Base-by-base conservation (phyloP, 2,329 filamentous ascomycete genomes). In the Achaetomium macrosporum region DNA sequence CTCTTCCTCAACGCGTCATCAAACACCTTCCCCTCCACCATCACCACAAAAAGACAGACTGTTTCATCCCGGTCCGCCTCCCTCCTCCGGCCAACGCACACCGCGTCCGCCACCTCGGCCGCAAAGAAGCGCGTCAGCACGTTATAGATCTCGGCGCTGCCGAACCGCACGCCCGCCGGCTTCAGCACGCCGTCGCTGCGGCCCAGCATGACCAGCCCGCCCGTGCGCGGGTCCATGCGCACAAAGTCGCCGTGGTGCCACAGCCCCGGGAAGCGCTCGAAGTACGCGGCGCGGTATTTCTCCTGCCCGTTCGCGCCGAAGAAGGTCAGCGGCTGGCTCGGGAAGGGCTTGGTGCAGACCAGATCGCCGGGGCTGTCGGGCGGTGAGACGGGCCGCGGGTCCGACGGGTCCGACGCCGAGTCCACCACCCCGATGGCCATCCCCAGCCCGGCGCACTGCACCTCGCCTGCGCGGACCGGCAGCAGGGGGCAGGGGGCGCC, bases 211-310 rank as follows among this genome's bases (percentile, higher is more conserved):
- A 90, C 77, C 10, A 97, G 72, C 0, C 90, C 89, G 0, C 41
- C 51, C 5, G 88, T 93, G 15, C 72, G 64, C 0, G 83, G 79
- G 61, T 90, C 86, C 8, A 84, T 77, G 39, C 76, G 75, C 33
- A 96, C 82, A 65, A 96, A 97, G 69, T 99, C 93, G 30, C 92
- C 92, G 65, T 99, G 92, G 65, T 96, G 90, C 93, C 93, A 97
- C 13, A 89, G 77, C 1, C 78, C 73, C 0, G 77, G 73, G 66
- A 96, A 97, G 7, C 84, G 81, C 57, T 93, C 88, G 64, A 99
- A 99, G 70, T 99, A 99, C 52, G 85, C 88, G 30, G 81, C 79
- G 44, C 77, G 76, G 71, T 97, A 97, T 68, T 90, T 90, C n/a
- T 74, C 76, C 37, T 84, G 79, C 33, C 88, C 88, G 1, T 76